Evolutionary conservation across 805 yeast genomes (phyloP).

Genomic region (Metahyphopichia silvanorum): DNA sequence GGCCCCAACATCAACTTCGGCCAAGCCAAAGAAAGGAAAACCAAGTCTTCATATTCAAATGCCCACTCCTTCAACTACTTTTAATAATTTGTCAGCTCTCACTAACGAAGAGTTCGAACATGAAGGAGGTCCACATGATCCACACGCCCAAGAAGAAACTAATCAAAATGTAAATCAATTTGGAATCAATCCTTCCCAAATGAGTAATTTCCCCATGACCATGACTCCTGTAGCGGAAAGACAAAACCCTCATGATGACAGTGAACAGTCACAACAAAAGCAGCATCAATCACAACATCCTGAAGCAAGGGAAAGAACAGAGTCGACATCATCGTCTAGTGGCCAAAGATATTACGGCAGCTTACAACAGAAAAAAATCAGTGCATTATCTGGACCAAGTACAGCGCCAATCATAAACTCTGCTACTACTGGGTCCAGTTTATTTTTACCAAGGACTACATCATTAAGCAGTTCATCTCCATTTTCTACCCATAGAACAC

Average conservation of each 20-base stretch:
- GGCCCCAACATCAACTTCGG: background rate
- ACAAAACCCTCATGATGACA: conserved; percentile 15
- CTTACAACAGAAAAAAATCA: conserved; percentile 11
- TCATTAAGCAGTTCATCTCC: conserved; percentile 8
- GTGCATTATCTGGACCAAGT: conserved; percentile 3
- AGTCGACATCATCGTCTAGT: conserved; percentile 6
- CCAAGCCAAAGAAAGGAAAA: conserved; percentile 40
- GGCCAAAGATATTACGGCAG: conserved; percentile 1
- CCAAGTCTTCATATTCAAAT: conserved; percentile 65
- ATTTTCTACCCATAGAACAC: conserved; percentile 3
- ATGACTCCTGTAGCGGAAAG: conserved; percentile 82
- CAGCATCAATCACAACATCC: conserved; percentile 2
- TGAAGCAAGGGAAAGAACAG: conserved; percentile 10
- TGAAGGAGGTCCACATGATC: conserved; percentile 5
- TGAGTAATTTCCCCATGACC: conserved; percentile 51
- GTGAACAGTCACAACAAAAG: conserved; percentile 8
- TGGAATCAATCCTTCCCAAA: conserved; percentile 56
- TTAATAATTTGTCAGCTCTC: conserved; percentile 34
- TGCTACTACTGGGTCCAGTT: conserved; percentile 1
- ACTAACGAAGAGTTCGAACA: conserved; percentile 24
- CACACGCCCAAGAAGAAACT: conserved; percentile 14
- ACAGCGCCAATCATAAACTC: conserved; percentile 1
- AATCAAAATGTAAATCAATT: conserved; percentile 58
- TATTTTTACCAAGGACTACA: conserved; percentile 9
- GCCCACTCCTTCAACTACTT: conserved; percentile 61